These are phyloP conservation scores for Lecanoromycetidae sp. DNA, from an alignment of 2,329 filamentous ascomycete genomes.

Conservation along the genomic window DNA sequence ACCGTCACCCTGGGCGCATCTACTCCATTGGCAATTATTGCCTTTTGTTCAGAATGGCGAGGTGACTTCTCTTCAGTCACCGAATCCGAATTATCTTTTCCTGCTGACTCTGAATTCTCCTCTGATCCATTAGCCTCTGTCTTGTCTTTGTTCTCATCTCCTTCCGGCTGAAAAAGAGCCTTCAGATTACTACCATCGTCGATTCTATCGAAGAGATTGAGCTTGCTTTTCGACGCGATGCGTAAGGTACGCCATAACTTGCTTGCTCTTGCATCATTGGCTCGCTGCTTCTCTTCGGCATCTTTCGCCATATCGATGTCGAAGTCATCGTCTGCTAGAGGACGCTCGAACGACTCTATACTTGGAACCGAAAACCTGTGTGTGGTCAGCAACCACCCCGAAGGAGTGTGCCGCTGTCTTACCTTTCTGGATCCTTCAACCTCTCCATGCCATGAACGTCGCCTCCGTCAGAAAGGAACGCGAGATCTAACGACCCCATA, in stretches of 20 bases:
- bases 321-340: constrained; percentile 68
- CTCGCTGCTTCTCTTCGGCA: constrained; percentile 46
- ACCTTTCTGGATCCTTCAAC: constrained; percentile 52
- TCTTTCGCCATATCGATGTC: constrained; percentile 71
- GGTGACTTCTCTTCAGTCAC: too few species aligned
- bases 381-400: background rate
- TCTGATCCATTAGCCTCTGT: constrained; percentile 6
- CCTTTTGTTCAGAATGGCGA: too few species aligned
- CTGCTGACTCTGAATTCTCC: background rate
- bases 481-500: constrained; percentile 61
- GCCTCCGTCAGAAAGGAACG: constrained; percentile 61
- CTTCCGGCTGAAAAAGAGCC: constrained; percentile 17
- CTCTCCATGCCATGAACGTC: constrained; percentile 52
- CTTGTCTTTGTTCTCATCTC: constrained; percentile 3
- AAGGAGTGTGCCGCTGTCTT: constrained; percentile 16
- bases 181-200: constrained; percentile 64
- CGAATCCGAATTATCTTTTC: too few species aligned
- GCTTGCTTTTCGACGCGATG: constrained; percentile 59
- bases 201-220: constrained; percentile 65
- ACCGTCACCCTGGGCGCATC: too few species aligned
- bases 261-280: constrained; percentile 64
- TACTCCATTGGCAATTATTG: too few species aligned
- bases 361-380: constrained; percentile 56
- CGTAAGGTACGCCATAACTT: constrained; percentile 84
- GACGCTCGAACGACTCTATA: constrained; percentile 56